Evolutionary conservation across 768 basidiomycete genomes (phyloP), one percentile per base, ranked within the genome.

Genomic region (Serendipita indica): DNA sequence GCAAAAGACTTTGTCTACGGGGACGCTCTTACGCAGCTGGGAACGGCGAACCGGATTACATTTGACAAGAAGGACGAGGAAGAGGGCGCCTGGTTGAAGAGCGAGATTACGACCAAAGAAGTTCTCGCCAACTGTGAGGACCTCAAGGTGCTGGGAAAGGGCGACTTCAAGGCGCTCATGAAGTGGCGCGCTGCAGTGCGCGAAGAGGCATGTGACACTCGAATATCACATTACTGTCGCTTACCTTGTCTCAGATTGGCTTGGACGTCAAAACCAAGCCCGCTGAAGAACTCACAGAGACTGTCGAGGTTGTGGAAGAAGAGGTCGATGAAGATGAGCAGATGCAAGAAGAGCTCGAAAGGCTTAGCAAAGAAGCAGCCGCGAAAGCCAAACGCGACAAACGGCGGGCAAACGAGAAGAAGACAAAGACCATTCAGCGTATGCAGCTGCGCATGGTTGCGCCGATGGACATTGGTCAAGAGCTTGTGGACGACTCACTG

Each of bases 371-470:
- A 1, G 92, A 89, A 71, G 83, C 79, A 30, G 74, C 77, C 37
- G 79, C 83, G 28, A 80, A 83, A 46, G 68, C 78, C 37, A 91
- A 90, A 69, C 84, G 87, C 5, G 86, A 89, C 64, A 79, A 87
- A 57, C 80, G 91, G 58, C 79, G 82, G 33, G 81, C 84, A 1
- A 97, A 97, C 70, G 96, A 98, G 72, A 75, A 87, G 66, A 89
- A 87, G 71, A 76, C 79, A 28, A 81, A 85, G 63, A 88, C 90
- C 0, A 83, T 98, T 37, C 89, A 90, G 67, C 85, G 93, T 57
- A 86, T 98, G 81, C 96, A 98, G 68, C 77, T 98, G 45, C 85
- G 89, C 67, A 99, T 99, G 96, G 89, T 87, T 12, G 90, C 91
- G 18, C 96, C 96, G n/a, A 73, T 93, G 63, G 96, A 97, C 65